Evolutionary conservation across 306 rosid genomes (phyloP), one percentile per base, ranked within the genome.

Genomic region (Hippophae tibetana): DNA sequence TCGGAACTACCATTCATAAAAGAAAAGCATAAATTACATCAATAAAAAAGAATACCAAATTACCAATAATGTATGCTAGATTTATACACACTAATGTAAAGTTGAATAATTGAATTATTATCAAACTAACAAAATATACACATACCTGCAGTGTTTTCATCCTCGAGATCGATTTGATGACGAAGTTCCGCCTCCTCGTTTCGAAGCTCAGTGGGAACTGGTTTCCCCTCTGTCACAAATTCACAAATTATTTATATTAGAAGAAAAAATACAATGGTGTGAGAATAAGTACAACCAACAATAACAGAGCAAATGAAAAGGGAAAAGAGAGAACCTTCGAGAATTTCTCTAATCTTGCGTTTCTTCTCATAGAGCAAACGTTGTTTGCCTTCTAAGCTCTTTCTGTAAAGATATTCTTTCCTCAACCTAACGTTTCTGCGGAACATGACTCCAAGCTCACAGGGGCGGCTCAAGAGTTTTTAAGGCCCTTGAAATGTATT

Each of bases 111-210:
- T 13, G 13, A 57, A 57, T 42, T 57, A 42, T 40, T 3, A 13
- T 57, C 12, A 11, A 8, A n/a, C 9, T 8, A 11, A 57, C 57
- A 40, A 49, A 13, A 41, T 2, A 57, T 18, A 43, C 0, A 13
- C 68, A 57, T 76, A 87, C 96, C 89, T 40, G 95, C 87, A 1
- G 88, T 83, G 67, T 73, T 72, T 49, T 85, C 89, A 13, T 92
- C 96, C 68, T 83, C 98, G 2, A 87, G 83, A 60, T 92, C 96
- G 47, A 92, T 87, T 69, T 85, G 82, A 5, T 81, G 82, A 13
- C 95, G 93, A 72, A 92, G 89, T 7, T 83, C 80, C 0, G 86
- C 96, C 71, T 92, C 98, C 73, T 87, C 98, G 10, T 85, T 92
- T 13, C 89, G 75, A 7, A 92, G 93, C 76, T 92, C 98, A 57